Evolutionary conservation across 2,329 filamentous ascomycete species (phyloP), one percentile per base, ranked within the genome.

Genomic region (Alternaria triticina): DNA sequence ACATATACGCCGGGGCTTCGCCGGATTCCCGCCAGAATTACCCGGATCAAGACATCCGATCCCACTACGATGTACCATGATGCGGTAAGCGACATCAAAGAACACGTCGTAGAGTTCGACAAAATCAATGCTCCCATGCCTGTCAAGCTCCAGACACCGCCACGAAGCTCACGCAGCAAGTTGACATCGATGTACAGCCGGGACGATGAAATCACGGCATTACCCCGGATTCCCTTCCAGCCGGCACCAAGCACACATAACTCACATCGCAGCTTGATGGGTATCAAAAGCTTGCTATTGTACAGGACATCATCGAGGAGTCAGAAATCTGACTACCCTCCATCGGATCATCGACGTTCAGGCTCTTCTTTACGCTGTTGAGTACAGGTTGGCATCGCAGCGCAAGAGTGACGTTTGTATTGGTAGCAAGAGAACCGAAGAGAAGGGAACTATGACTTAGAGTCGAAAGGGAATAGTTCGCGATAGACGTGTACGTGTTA

Each of bases 61-160:
- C 64, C 62, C 22, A 56, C 57, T 13, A 54, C 59, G 25, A 36
- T 47, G 17, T 33, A 60, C 8, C 50, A 40, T 33, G 65, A 68
- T 17, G 33, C 64, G 7, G 69, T 65, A 5, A 62, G 67, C 46
- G 69, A 74, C 30, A 75, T 78, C 57, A 67, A 65, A 46, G 74
- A 76, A 23, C 70, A 66, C 17, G 66, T 70, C 1, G 61, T 77
- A 4, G 71, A 74, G 36, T 63, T 76, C 20, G 62, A 71, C 50
- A 68, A 67, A 44, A 61, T 65, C 20, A 70, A 68, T 8, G 55
- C 73, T 1, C 70, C 71, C 3, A 36, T 55, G 12, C 65, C 73
- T 3, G 71, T 74, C 22, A 49, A 68, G 3, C 67, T 78, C 0
- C 71, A 72, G 30, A 67, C 74, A 4, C 66, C 75, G 15, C 76